Base-by-base conservation (phyloP, 805 yeast species). In the Yarrowia divulgata region DNA sequence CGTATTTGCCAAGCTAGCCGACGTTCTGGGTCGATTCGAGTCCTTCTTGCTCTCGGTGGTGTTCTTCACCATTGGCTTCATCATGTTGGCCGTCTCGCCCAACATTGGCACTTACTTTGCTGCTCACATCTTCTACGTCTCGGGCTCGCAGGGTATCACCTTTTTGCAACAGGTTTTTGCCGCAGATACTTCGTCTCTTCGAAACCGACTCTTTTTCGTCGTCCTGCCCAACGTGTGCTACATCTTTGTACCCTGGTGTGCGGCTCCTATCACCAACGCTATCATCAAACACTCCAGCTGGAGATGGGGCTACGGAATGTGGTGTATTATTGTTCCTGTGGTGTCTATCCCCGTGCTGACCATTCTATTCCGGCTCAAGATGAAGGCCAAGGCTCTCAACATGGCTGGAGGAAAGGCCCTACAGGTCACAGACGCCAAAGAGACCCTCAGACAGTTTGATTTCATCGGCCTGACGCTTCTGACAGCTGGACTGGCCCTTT, bases 361-460 rank as follows among this genome's bases (percentile, higher is more conserved):
- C 19, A 55, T 55, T 18, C 46, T 55, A 6, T 40, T 55, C 46
- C 13, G 46, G 16, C 62, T 40, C 37, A 55, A 55, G 5, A 55
- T 55, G 46, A 39, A 55, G 19, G 62, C 62, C 37, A 39, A 40
- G 29, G 0, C 19, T 4, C 60, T 54, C 34, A 37, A 54, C 14
- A 54, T 54, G 60, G 45, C 37, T 1, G 60, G 60, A 2, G 60
- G 45, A 37, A 54, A 54, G 32, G 12, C 45, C 1, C 39, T 49
- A 2, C 37, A n/a, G 12, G 43, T 52, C 0, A 4, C 19, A 39
- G 29, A 40, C 35, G 62, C 37, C 18, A 19, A 13, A 6, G 62
- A 55, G 37, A 55, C 62, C 1, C 88, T 87, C 77, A 87, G 91
- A 90, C 83, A 85, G 74, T 74, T 88, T 55, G 95, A 90, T 75